Evolutionary conservation across 2,329 filamentous ascomycete species (phyloP).

Genomic region (Pyrenophora seminiperda): DNA sequence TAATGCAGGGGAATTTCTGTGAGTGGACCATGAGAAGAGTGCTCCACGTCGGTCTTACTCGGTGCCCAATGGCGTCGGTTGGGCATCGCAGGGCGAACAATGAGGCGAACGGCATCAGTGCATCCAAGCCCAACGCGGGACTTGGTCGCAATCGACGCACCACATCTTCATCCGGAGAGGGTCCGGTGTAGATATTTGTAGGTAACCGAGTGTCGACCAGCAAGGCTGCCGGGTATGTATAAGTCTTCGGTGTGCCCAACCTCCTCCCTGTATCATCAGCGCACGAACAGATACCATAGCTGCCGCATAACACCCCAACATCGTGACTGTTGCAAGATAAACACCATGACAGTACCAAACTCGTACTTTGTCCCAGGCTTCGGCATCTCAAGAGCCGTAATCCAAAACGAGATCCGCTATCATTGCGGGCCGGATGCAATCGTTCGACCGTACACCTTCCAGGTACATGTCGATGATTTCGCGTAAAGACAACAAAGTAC

Average conservation of each 20-base stretch:
- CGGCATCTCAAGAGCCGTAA: slow-evolving; percentile 52
- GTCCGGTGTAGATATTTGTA: slow-evolving; percentile 19
- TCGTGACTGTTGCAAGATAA: slow-evolving; percentile 1
- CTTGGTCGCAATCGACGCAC: slow-evolving; percentile 10
- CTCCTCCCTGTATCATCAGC: slow-evolving; percentile 19
- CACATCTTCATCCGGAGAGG: slow-evolving; percentile 10
- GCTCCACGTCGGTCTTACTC: slow-evolving; percentile 23
- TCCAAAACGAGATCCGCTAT: slow-evolving; percentile 52
- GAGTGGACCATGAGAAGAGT: slow-evolving; percentile 15
- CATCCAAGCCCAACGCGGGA: slow-evolving; percentile 32
- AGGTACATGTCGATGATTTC: slow-evolving; percentile 33
- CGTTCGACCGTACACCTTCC: slow-evolving; percentile 50
- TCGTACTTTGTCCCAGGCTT: slow-evolving; percentile 52
- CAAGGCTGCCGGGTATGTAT: slow-evolving; percentile 22
- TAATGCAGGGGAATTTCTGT: slow-evolving; percentile 10
- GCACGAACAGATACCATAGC: slow-evolving; percentile 16
- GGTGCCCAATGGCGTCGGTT: slow-evolving; percentile 35
- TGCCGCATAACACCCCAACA: slow-evolving; percentile 15
- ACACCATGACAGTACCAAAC: slow-evolving; percentile 39
- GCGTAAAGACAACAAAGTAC: slow-evolving; percentile 7
- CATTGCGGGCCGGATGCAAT: slow-evolving; percentile 52
- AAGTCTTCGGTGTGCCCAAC: slow-evolving; percentile 29
- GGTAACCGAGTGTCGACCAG: slow-evolving; percentile 11
- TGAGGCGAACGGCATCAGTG: slow-evolving; percentile 39
- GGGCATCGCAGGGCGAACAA: slow-evolving; percentile 35